These are phyloP conservation scores for Thelonectria blattea DNA, from an alignment of 2,329 filamentous ascomycete genomes.

Conservation along the genomic window DNA sequence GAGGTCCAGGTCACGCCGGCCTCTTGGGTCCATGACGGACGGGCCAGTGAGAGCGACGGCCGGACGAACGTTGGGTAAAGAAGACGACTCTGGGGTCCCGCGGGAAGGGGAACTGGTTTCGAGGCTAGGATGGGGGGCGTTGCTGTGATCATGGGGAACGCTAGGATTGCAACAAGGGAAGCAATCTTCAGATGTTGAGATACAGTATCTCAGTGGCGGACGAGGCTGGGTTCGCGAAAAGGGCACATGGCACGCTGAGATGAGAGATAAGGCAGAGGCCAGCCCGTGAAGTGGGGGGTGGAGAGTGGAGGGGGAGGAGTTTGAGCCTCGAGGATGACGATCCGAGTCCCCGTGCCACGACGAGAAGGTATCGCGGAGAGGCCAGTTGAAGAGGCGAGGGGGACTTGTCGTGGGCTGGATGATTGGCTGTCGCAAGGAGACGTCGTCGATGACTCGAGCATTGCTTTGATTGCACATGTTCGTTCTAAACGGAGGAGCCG, in stretches of 20 bases:
- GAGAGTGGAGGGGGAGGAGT: no score
- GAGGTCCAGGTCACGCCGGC: conserved; percentile 1
- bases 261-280: conserved; percentile 5
- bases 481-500: background rate
- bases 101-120: background rate
- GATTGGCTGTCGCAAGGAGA: conserved; percentile 3
- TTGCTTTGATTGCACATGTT: conserved; percentile 1
- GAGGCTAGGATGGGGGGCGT: background rate
- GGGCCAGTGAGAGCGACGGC: conserved; percentile 10
- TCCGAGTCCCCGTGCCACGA: background rate
- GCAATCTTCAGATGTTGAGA: background rate
- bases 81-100: conserved; percentile 8
- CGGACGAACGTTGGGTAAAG: conserved; percentile 16
- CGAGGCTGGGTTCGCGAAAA: background rate
- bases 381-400: conserved; percentile 1
- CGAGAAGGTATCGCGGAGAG: background rate
- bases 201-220: background rate
- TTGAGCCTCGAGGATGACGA: background rate
- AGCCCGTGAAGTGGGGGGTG: background rate
- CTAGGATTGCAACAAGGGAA: background rate
- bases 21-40: background rate
- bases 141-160: conserved; percentile 8
- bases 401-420: conserved; percentile 6
- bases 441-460: background rate
- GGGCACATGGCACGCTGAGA: background rate